These are phyloP conservation scores for Candida broadrunensis DNA, from an alignment of 805 yeast species.

Conservation along the genomic window DNA sequence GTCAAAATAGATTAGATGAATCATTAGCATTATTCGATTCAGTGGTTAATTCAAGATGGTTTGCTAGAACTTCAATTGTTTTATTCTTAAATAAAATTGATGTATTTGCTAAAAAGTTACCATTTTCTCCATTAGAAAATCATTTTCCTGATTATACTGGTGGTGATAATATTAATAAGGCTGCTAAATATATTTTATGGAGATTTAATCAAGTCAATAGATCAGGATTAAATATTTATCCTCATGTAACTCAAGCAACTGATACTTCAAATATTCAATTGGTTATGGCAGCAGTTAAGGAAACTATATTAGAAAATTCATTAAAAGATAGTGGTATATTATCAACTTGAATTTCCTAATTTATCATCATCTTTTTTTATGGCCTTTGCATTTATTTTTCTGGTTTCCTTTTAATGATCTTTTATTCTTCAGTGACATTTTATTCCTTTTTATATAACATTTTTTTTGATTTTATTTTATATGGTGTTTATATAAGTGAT, in stretches of 20 bases:
- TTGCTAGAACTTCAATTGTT: slow-evolving; percentile 80
- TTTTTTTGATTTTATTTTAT: too few species aligned
- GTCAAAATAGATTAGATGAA: slow-evolving; percentile 77
- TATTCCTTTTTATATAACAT: too few species aligned
- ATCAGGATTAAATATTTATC: slow-evolving; percentile 76
- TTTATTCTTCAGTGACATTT: too few species aligned
- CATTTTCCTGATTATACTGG: slow-evolving; percentile 91
- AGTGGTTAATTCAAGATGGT: slow-evolving; percentile 91
- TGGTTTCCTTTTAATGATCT: too few species aligned
- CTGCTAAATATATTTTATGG: slow-evolving; percentile 90
- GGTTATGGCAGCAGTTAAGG: slow-evolving; percentile 82
- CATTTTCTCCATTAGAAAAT: slow-evolving; percentile 73
- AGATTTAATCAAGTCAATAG: slow-evolving; percentile 82
- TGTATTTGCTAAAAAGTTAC: slow-evolving; percentile 80
- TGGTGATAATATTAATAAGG: slow-evolving; percentile 84
- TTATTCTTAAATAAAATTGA: slow-evolving; percentile 88
- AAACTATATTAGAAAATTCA: slow-evolving; percentile 73
- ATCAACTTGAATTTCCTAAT: slow-evolving; percentile 13
- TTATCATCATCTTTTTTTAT: too few species aligned
- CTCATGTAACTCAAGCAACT: slow-evolving; percentile 93
- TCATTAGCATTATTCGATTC: slow-evolving; percentile 83
- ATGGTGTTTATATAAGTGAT: too few species aligned
- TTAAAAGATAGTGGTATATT: slow-evolving; percentile 74
- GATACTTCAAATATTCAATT: slow-evolving; percentile 85
- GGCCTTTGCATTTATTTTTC: too few species aligned